phyloP scores from a whole-genome alignment of 2,329 filamentous ascomycete species.

The Fusarium camptoceras region DNA sequence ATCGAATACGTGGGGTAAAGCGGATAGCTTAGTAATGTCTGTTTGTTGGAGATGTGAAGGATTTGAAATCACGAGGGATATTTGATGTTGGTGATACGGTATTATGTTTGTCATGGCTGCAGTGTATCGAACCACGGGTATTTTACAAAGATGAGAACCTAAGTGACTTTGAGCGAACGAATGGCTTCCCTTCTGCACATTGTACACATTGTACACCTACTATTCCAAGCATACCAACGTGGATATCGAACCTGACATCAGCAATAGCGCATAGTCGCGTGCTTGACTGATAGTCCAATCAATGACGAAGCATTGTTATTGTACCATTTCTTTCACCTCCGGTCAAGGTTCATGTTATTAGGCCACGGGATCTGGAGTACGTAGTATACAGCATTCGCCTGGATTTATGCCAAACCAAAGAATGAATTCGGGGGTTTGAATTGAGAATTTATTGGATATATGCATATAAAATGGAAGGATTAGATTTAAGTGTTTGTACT shows the following conservation, averaged over 20 bases:
- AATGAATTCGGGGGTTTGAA: background rate
- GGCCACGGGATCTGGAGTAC: background rate
- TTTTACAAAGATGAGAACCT: background rate
- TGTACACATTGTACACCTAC: background rate
- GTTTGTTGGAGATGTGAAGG: background rate
- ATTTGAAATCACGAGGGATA: constrained; percentile 10
- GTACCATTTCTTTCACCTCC: constrained; percentile 12
- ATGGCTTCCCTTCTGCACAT: background rate
- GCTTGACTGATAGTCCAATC: constrained; percentile 13
- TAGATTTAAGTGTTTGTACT: background rate
- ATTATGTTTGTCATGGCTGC: constrained; percentile 5
- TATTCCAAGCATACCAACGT: background rate
- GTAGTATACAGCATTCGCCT: background rate
- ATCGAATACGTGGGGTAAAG: constrained; percentile 30
- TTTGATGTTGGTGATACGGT: constrained; percentile 3
- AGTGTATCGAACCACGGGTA: constrained; percentile 4
- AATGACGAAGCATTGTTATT: background rate
- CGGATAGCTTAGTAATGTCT: constrained; percentile 33
- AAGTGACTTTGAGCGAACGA: background rate
- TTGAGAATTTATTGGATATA: background rate
- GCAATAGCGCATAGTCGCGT: constrained; percentile 26
- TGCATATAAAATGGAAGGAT: background rate
- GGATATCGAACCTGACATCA: constrained; percentile 12
- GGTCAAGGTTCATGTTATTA: background rate
- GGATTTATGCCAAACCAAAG: background rate